These are phyloP conservation scores for Ochromonas danica DNA, from an alignment of 108 stramenopile genomes.

Conservation along the genomic window DNA sequence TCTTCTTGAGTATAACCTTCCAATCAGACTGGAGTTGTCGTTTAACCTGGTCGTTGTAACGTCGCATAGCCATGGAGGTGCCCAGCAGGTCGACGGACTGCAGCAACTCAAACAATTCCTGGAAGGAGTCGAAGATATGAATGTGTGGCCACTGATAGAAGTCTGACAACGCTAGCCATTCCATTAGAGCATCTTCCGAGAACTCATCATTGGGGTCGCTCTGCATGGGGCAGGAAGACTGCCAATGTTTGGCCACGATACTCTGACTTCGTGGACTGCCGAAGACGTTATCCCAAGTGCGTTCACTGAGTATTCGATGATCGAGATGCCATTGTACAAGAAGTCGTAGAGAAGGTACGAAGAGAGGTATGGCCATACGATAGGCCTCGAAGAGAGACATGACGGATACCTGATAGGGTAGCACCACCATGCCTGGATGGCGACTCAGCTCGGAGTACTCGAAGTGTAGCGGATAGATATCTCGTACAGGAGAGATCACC, in stretches of 20 bases:
- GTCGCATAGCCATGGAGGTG: not conserved
- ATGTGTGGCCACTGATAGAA: conserved; percentile 47
- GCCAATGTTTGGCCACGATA: not conserved
- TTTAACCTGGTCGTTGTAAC: not conserved
- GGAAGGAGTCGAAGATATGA: conserved; percentile 28
- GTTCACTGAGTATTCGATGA: conserved; percentile 30
- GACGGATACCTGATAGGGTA: conserved; percentile 46
- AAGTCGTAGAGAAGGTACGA: conserved; percentile 30
- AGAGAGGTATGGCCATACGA: conserved; percentile 42
- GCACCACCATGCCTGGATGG: conserved; percentile 40
- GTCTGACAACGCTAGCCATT: conserved; percentile 38
- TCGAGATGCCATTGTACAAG: conserved; percentile 45
- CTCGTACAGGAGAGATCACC: too few species aligned
- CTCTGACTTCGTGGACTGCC: conserved; percentile 6
- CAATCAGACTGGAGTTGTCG: not conserved
- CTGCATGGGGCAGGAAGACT: conserved; percentile 10
- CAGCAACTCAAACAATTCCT: conserved; percentile 21
- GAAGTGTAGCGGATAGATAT: conserved; percentile 41
- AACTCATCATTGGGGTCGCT: conserved; percentile 44
- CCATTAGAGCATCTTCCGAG: conserved; percentile 10
- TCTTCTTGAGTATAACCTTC: not conserved
- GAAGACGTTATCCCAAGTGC: conserved; percentile 42
- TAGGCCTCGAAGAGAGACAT: conserved; percentile 46
- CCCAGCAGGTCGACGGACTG: not conserved
- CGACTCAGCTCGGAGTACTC: conserved; percentile 39